A percentile compares a stretch with the other conserved stretches of the same genome.
phyloP scores from a whole-genome alignment of 805 yeast genomes.

The Schwanniomyces vanrijiae region DNA sequence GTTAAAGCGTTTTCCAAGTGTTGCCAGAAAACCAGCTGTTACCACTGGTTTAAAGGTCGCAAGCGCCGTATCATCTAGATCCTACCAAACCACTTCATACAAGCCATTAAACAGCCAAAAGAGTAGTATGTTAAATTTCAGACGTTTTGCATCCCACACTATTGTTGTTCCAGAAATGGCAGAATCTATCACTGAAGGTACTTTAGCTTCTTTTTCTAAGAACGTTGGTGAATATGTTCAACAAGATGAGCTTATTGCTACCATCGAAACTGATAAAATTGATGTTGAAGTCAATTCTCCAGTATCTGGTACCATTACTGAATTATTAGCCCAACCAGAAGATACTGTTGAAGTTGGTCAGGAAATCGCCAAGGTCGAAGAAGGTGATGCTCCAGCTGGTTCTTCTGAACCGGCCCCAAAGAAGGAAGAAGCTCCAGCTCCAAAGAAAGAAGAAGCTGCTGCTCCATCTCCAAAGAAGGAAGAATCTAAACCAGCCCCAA shows the following conservation, averaged over 20 bases:
- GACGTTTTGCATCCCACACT: constrained; percentile 39
- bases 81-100: constrained; percentile 10
- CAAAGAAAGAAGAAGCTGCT: constrained; percentile 23
- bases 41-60: constrained; percentile 11
- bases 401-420: constrained; percentile 38
- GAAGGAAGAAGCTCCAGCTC: constrained; percentile 20
- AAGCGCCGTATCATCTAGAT: constrained; percentile 18
- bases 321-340: constrained; percentile 77
- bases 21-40: constrained; percentile 11
- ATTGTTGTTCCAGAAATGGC: constrained; percentile 99
- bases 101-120: constrained; percentile 6
- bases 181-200: constrained; percentile 96
- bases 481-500: constrained; percentile 21
- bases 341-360: constrained; percentile 97
- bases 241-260: constrained; percentile 88
- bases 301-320: constrained; percentile 83
- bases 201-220: constrained; percentile 66
- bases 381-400: constrained; percentile 68
- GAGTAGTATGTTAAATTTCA: constrained; percentile 19
- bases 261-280: constrained; percentile 97
- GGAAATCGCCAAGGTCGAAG: constrained; percentile 83
- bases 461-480: constrained; percentile 31
- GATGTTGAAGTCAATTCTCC: constrained; percentile 98
- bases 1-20: constrained; percentile 26
- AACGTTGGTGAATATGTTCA: constrained; percentile 85